These are phyloP conservation scores for Monosporozyma servazzii DNA, from an alignment of 805 yeast species.

Conservation along the genomic window DNA sequence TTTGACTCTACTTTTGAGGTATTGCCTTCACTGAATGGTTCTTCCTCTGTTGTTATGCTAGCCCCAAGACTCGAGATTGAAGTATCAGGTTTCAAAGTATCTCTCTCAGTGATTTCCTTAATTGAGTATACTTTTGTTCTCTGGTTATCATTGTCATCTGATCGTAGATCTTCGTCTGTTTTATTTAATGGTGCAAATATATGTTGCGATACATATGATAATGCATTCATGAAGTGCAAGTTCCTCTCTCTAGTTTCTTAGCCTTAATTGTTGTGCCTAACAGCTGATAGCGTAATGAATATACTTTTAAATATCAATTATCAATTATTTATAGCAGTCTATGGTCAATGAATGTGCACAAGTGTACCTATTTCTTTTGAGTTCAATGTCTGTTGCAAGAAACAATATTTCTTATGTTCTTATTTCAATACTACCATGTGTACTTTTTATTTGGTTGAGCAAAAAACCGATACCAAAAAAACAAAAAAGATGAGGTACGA, in stretches of 20 bases:
- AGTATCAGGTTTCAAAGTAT: not conserved
- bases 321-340: not conserved
- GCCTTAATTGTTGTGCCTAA: not conserved
- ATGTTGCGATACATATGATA: constrained; percentile 2
- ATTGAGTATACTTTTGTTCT: not conserved
- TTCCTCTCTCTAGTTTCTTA: not conserved
- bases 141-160: not conserved
- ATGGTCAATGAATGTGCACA: not conserved
- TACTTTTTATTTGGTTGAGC: not conserved
- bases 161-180: not conserved
- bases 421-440: not conserved
- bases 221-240: constrained; percentile 1
- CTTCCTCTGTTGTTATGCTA: not conserved
- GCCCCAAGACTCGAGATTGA: not conserved
- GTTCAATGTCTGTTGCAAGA: not conserved
- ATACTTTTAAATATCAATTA: not conserved
- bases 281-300: not conserved
- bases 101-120: not conserved
- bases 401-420: not conserved
- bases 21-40: not conserved
- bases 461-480: not conserved
- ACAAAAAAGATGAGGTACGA: not conserved
- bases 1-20: not conserved
- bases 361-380: not conserved
- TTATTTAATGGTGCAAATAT: not conserved